Percentiles rank a stretch among this genome's conserved stretches.
Conservation (phyloP, 1,139 yeast genomes). For the Magnusiomyces clavatus region DNA sequence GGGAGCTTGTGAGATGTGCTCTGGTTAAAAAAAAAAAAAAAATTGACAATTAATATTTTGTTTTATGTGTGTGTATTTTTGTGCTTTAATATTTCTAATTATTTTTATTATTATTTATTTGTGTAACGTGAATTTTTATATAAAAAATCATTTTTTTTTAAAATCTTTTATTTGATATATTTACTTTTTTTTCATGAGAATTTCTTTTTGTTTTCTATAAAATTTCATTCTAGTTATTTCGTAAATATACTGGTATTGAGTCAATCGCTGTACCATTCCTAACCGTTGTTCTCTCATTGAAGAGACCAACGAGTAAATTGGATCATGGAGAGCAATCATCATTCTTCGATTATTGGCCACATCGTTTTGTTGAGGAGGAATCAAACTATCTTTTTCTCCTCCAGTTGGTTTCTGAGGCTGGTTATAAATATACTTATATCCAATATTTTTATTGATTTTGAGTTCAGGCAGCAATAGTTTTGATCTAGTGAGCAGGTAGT, state of each 20-base stretch:
- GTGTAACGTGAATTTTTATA: neutral
- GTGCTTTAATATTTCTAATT: neutral
- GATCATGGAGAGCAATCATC: constrained; percentile 13
- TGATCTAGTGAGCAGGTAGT: constrained; percentile 37
- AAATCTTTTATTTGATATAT: too few relatives aligned
- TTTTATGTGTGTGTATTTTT: neutral
- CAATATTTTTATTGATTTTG: too few relatives aligned
- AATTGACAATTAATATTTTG: neutral
- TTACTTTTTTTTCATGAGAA: too few relatives aligned
- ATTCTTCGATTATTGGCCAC: too few relatives aligned
- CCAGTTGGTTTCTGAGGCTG: too few relatives aligned
- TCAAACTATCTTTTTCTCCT: neutral
- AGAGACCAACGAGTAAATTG: constrained; percentile 35
- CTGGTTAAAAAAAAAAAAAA: constrained; percentile 49
- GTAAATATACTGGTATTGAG: constrained; percentile 48
- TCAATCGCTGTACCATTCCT: constrained; percentile 60
- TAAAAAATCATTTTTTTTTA: too few relatives aligned
- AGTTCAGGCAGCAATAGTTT: constrained; percentile 5
- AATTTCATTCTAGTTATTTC: constrained; percentile 24
- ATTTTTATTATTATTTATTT: neutral
- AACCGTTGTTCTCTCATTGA: constrained; percentile 46
- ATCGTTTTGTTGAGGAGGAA: neutral
- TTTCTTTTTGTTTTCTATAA: too few relatives aligned
- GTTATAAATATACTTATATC: too few relatives aligned
- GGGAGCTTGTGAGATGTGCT: constrained; percentile 97